Base-by-base conservation (phyloP, 345 rosid species). In the Citrus glauca region DNA sequence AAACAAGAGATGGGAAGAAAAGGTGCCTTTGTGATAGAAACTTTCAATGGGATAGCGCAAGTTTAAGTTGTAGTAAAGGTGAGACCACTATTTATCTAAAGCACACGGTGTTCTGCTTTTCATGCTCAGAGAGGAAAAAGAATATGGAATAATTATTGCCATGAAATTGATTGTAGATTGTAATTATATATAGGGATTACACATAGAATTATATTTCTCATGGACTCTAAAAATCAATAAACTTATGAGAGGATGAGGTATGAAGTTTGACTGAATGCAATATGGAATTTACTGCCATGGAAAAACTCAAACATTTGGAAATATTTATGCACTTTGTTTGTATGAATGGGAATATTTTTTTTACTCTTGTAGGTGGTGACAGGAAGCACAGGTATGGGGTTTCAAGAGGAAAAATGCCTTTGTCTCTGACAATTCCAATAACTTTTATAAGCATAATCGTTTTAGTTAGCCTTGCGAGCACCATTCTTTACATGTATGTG, bases 1-100 rank as follows among this genome's bases (percentile, higher is more conserved):
- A 63, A 24, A 79, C 69, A 8, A 40, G 48, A 66, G 69, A 33
- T 33, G 69, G 82, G 24, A 60, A 50, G 79, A 77, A 73, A 45
- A 86, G 82, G 71, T 92, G 97, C 84, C 61, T 86, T 59, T 90
- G 97, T 77, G 76, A 74, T 35, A 62, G 64, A 74, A 72, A 80
- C 68, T 70, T 88, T 80, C 75, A 8, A 66, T 90, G 93, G 97
- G 69, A 66, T 35, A 20, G 81, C 63, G 63, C 45, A 35, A 66
- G 45, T 66, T 24, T 90, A 37, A 88, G 84, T 61, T 92, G 92
- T 66, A 83, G 84, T 38, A 73, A 62, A 81, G 93, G 94, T 90
- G 76, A 53, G 25, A 61, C 27, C 75, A n/a, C 27, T 66, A 3
- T 22, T 16, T 66, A 66, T 8, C 24, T 20, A 35, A 66, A 5